A percentile compares a stretch with the other conserved stretches of the same genome.
These are phyloP conservation scores for Pythium folliculosum DNA, from an alignment of 352 stramenopile genomes.

Conservation along the genomic window DNA sequence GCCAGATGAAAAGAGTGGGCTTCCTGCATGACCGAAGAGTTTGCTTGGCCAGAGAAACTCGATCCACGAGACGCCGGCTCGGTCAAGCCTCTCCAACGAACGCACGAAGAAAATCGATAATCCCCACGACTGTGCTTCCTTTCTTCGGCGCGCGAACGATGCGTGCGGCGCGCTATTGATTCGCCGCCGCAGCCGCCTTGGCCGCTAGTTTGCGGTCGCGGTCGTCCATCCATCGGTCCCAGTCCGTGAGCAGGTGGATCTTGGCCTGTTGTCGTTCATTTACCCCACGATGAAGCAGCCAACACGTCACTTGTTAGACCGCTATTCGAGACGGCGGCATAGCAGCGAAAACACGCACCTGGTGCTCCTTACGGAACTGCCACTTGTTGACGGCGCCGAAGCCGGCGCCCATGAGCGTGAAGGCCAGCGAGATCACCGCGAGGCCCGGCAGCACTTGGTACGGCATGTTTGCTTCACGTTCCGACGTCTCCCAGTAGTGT, in stretches of 20 bases:
- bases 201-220: slow-evolving; percentile 59
- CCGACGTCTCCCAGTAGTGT: slow-evolving; percentile 1
- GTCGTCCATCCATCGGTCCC: slow-evolving; percentile 83
- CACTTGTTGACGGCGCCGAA: slow-evolving; percentile 77
- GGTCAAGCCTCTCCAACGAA: neutral
- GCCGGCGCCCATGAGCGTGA: slow-evolving; percentile 78
- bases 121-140: neutral
- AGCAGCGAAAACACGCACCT: slow-evolving; percentile 49
- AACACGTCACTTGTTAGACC: too few species aligned
- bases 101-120: neutral
- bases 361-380: slow-evolving; percentile 64
- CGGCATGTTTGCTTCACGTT: slow-evolving; percentile 56
- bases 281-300: neutral
- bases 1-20: neutral
- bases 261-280: slow-evolving; percentile 81
- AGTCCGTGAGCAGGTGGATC: slow-evolving; percentile 74
- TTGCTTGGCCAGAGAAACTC: neutral
- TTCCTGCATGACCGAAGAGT: neutral
- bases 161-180: slow-evolving; percentile 27
- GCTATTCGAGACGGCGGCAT: neutral
- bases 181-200: slow-evolving; percentile 27
- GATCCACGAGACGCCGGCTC: neutral
- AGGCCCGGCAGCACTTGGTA: slow-evolving; percentile 86
- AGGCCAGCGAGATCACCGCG: slow-evolving; percentile 71
- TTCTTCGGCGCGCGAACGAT: neutral